phyloP scores from a whole-genome alignment of 148 eudicot species.

The Fagopyrum tataricum region DNA sequence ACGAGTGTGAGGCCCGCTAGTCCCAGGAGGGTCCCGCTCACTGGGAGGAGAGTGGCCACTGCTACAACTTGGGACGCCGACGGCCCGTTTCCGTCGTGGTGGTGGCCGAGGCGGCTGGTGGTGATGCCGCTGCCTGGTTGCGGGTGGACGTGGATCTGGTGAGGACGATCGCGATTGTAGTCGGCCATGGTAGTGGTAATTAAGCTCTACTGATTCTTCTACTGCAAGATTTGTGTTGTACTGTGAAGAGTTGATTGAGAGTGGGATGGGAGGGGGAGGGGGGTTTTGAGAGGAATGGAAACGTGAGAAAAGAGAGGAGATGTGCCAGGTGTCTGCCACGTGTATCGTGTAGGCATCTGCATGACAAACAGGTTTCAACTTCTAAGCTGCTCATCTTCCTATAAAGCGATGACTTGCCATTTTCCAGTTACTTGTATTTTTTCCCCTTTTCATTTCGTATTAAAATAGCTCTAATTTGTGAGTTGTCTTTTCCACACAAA shows the following conservation, averaged over 20 bases:
- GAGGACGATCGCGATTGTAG: conserved; percentile 30
- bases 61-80: conserved; percentile 57
- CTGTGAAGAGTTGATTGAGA: not conserved
- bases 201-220: no score
- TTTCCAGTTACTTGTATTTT: not conserved
- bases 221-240: no score
- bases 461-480: not conserved
- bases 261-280: not conserved
- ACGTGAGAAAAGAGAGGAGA: not conserved
- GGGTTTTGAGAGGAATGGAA: no score
- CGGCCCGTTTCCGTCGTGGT: conserved; percentile 28
- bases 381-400: not conserved
- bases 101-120: conserved; percentile 8
- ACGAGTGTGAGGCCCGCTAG: conserved; percentile 44
- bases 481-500: no score
- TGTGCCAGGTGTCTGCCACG: conserved; percentile 35
- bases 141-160: conserved; percentile 57
- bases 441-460: not conserved
- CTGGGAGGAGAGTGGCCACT: conserved; percentile 39
- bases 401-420: not conserved
- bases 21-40: conserved; percentile 47
- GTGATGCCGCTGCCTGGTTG: conserved; percentile 22
- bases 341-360: conserved; percentile 35
- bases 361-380: conserved; percentile 56
- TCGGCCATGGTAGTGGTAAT: conserved; percentile 17